These are phyloP conservation scores for Bretschneidera sinensis DNA, from an alignment of 345 rosid genomes.

Conservation along the genomic window DNA sequence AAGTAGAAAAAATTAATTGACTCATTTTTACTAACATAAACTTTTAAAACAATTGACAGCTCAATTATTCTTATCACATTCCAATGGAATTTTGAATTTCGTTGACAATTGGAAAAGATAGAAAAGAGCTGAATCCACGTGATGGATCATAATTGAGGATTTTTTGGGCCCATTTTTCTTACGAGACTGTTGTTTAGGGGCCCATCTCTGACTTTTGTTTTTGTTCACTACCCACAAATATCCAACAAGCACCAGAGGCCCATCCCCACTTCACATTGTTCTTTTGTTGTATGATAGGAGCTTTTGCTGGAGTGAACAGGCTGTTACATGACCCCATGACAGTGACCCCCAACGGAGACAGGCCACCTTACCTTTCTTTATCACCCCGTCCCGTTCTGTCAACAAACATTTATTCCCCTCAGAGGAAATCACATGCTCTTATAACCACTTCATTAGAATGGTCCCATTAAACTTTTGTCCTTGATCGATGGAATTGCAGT, in stretches of 20 bases:
- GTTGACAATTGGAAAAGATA: neutral
- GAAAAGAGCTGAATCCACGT: neutral
- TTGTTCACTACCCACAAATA: neutral
- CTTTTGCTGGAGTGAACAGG: constrained; percentile 16
- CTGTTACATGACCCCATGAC: constrained; percentile 29
- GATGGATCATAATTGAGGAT: constrained; percentile 15
- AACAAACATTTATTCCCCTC: constrained; percentile 14
- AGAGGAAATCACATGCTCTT: constrained; percentile 17
- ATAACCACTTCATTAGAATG: neutral
- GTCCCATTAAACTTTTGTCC: too few species aligned
- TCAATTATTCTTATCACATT: neutral
- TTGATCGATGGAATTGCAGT: too few species aligned
- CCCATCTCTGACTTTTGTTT: neutral
- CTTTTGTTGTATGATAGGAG: neutral
- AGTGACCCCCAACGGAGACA: constrained; percentile 21
- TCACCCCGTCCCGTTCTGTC: constrained; percentile 24
- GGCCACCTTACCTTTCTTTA: constrained; percentile 14
- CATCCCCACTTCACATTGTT: neutral
- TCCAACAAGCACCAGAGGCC: constrained; percentile 10
- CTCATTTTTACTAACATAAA: too few species aligned
- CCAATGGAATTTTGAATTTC: neutral
- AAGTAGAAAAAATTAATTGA: too few species aligned
- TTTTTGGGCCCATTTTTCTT: constrained; percentile 16
- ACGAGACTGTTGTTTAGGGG: neutral
- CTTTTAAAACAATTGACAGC: too few species aligned